Evolutionary conservation across 306 rosid species (phyloP), one percentile per base, ranked within the genome.

Genomic region (Malus sylvestris): DNA sequence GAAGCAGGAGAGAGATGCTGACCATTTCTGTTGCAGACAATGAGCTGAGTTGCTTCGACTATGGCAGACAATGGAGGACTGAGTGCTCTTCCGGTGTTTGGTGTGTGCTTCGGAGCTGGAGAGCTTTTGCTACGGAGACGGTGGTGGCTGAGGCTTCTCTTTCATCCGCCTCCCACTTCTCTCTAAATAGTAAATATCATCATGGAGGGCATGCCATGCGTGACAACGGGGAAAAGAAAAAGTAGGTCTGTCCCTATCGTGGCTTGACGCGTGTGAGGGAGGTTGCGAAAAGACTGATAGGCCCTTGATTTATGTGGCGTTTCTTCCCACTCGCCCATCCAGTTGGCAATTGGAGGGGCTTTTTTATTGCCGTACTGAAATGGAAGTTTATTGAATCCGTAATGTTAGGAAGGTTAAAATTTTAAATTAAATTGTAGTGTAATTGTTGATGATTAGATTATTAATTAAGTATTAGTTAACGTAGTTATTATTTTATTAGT

Each of bases 201-300:
- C 49, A 78, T 63, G 71, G 70, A 46, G 66, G 66, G 63, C 79
- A 62, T 82, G 85, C 30, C 77, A 64, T 78, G 82, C 82, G 82
- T 74, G 77, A 69, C 80, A 78, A 82, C 86, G 38, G 35, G 76
- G 27, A 25, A 65, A 68, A 8, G 40, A 16, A 62, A 74, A 64
- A 33, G 77, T 70, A 3, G 3, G 77, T 33, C 80, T 78, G 71
- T 78, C 80, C 80, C 80, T 78, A 64, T 70, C n/a, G 19, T 0
- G 14, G 8, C 0, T 1, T 29, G 80, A 78, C 86, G 69, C 86
- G 86, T 78, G 45, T 62, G 23, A 14, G 16, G 14, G 0, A 19
- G 10, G 3, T 3, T 10, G 0, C 0, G 6, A 66, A 64, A 35
- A 18, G 29, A 66, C 51, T 3, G 23, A 4, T 66, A 33, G 12